Conservation (phyloP, 768 basidiomycete genomes). For the Coprinopsis sp. region DNA sequence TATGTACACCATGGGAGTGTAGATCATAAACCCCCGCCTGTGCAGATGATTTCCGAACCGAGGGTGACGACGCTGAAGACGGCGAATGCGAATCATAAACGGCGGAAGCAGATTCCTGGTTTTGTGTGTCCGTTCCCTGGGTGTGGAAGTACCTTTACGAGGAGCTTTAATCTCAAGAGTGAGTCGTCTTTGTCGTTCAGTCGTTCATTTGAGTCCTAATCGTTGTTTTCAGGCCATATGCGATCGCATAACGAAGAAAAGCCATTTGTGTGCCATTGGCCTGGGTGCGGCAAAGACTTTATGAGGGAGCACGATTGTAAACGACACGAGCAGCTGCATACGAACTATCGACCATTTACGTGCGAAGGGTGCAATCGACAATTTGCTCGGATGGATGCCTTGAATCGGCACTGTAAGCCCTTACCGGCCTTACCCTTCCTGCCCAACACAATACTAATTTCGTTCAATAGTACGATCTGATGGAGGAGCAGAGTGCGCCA, state of each 20-base stretch:
- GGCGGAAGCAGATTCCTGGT: conserved; percentile 84
- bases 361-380: conserved; percentile 92
- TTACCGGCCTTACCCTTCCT: neutral
- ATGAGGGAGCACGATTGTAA: conserved; percentile 96
- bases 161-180: conserved; percentile 93
- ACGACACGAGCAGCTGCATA: conserved; percentile 90
- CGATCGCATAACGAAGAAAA: conserved; percentile 94
- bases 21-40: conserved; percentile 1
- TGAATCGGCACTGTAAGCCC: conserved; percentile 85
- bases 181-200: conserved; percentile 24
- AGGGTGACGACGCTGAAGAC: conserved; percentile 92
- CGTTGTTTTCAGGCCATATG: conserved; percentile 61
- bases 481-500: conserved; percentile 12
- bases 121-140: conserved; percentile 80
- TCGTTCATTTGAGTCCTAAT: neutral
- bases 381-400: conserved; percentile 92
- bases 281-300: conserved; percentile 91
- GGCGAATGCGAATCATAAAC: conserved; percentile 76
- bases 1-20: conserved; percentile 8
- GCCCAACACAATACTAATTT: neutral
- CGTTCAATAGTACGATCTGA: conserved; percentile 5
- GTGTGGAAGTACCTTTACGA: conserved; percentile 84
- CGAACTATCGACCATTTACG: conserved; percentile 86
- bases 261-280: conserved; percentile 93
- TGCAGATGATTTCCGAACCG: conserved; percentile 45